Base-by-base conservation (phyloP, 352 stramenopile genomes). In the Hyaloperonospora brassicae region DNA sequence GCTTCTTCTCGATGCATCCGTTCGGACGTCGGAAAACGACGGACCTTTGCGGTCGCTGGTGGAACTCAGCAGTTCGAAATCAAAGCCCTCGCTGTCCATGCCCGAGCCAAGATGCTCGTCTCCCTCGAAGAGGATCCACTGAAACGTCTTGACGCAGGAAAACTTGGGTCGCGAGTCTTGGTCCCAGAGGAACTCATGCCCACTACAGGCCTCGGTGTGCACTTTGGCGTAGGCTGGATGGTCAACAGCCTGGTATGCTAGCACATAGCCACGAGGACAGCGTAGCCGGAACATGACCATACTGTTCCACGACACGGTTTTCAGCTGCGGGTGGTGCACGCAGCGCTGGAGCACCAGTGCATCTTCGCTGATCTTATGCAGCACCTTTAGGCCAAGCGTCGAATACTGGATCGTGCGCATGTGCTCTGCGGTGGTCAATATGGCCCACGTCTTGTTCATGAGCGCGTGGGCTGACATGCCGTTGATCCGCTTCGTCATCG, bases 401-500 rank as follows among this genome's bases (percentile, higher is more conserved):
- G 70, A 72, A 49, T 71, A 68, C 59, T 79, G 70, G 45, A 79
- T 74, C 47, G 70, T 79, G 47, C 66, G 64, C 70, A 73, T 79
- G 40, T 79, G 70, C 42, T 76, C 52, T 34, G 70, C 64, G 7
- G 61, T 76, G n/a, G 70, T 79, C 30, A 76, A 67, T 24, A 79
- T 79, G 25, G 72, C 65, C 70, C 70, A 79, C 41, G 70, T 76
- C 46, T 66, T 71, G 24, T 66, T 50, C 70, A 79, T 76, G 40
- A 79, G 65, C 40, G 58, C 56, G 35, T 68, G 66, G 21, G 45
- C 46, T 14, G 58, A 69, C 50, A 70, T 60, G 17, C 58, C 55
- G n/a, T 22, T 47, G 11, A 79, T 42, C 21, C 46, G 49, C 39
- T 79, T 79, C 0, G 61, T 58, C 51, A 79, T 63, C 40, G 67